Conservation (phyloP, 306 rosid species). For the Hippophae tibetana region DNA sequence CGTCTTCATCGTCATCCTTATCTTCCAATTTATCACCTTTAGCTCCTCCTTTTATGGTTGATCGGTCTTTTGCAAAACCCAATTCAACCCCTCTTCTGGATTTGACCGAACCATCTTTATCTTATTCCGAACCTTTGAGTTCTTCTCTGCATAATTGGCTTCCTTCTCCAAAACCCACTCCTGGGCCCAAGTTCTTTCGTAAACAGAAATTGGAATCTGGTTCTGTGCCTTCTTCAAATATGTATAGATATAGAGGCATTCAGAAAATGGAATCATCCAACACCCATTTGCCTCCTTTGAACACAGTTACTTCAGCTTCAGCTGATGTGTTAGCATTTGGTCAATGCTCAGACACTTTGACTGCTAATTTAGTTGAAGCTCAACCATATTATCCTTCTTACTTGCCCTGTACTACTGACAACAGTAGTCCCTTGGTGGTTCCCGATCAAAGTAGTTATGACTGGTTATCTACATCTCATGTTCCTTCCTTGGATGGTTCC, state of each 20-base stretch:
- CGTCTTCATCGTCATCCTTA: constrained; percentile 40
- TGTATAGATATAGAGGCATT: constrained; percentile 18
- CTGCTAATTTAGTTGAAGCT: constrained; percentile 33
- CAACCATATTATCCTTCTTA: constrained; percentile 40
- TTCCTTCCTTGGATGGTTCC: constrained; percentile 23
- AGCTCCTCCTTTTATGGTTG: constrained; percentile 71
- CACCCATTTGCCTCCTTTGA: constrained; percentile 36
- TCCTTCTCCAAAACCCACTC: constrained; percentile 19
- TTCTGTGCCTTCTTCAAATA: constrained; percentile 24
- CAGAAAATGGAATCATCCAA: constrained; percentile 18
- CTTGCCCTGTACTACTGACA: constrained; percentile 24
- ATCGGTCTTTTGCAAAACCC: constrained; percentile 29
- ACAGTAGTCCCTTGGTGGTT: constrained; percentile 22
- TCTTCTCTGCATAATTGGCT: constrained; percentile 34
- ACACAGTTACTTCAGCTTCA: constrained; percentile 23
- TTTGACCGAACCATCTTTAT: constrained; percentile 37
- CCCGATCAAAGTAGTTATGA: constrained; percentile 33
- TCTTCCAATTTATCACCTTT: constrained; percentile 67
- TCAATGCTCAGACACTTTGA: constrained; percentile 20
- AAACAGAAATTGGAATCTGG: constrained; percentile 29
- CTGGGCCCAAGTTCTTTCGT: constrained; percentile 31
- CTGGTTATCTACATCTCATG: constrained; percentile 31
- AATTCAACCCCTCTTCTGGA: constrained; percentile 32
- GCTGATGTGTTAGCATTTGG: constrained; percentile 21
- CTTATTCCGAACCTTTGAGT: constrained; percentile 27